Percentiles rank a stretch among this genome's conserved stretches.
Evolutionary conservation across 495 filamentous ascomycete species (phyloP).

Genomic region (Aspergillus sclerotiicarbonarius): DNA sequence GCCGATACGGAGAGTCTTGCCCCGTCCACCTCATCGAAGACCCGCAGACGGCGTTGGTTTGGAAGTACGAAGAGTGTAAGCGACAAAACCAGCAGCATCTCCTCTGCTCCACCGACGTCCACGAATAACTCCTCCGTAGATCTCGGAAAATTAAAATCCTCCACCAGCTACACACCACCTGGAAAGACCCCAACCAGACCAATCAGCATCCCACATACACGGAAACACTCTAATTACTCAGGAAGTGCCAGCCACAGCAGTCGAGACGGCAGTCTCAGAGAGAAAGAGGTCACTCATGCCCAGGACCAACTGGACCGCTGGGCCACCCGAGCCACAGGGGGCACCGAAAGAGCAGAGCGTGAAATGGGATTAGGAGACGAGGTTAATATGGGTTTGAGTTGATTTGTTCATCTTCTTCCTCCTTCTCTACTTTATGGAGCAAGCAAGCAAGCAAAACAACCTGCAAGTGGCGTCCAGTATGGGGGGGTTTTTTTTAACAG

Average conservation of each 20-base stretch:
- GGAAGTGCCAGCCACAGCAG: constrained; percentile 23
- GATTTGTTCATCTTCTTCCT: constrained; percentile 21
- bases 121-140: constrained; percentile 26
- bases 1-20: constrained; percentile 32
- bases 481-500: not conserved
- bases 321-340: constrained; percentile 38
- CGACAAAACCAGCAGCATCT: constrained; percentile 28
- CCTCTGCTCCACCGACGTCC: constrained; percentile 21
- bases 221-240: constrained; percentile 25
- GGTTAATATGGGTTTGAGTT: constrained; percentile 54
- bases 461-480: not conserved
- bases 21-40: constrained; percentile 32
- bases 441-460: not conserved
- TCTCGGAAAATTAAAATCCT: constrained; percentile 24
- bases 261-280: constrained; percentile 37
- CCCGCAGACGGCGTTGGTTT: constrained; percentile 45
- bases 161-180: constrained; percentile 13
- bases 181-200: constrained; percentile 30
- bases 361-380: constrained; percentile 52
- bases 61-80: constrained; percentile 37
- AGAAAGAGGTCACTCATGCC: constrained; percentile 51
- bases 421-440: not conserved
- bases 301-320: constrained; percentile 47
- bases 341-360: constrained; percentile 43
- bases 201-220: constrained; percentile 33